These are phyloP conservation scores for Juglanconis oblonga DNA, from an alignment of 2,329 filamentous ascomycete genomes.

Conservation along the genomic window DNA sequence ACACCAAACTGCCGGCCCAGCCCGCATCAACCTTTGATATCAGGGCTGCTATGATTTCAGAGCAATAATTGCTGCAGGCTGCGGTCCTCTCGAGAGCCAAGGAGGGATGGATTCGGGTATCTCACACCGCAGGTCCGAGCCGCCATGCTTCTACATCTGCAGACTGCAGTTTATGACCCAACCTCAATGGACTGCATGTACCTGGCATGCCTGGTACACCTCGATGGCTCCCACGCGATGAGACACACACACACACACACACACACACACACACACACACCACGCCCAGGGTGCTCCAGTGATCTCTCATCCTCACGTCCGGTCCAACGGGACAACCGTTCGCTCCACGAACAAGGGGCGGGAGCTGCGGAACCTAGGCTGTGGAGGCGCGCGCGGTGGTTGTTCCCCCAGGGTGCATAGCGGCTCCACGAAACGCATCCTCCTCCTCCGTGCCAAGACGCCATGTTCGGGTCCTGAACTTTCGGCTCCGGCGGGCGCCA, in stretches of 20 bases:
- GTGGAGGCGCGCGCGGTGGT: neutral
- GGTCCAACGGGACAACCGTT: neutral
- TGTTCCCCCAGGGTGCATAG: neutral
- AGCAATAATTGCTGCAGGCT: neutral
- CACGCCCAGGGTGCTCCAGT: neutral
- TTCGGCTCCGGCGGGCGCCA: constrained; percentile 6
- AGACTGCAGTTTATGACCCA: neutral
- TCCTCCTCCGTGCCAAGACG: constrained; percentile 11
- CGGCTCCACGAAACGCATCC: neutral
- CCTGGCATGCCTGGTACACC: neutral
- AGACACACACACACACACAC: no score
- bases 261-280: neutral
- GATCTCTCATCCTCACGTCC: neutral
- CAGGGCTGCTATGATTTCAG: neutral
- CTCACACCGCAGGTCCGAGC: neutral
- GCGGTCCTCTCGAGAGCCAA: neutral
- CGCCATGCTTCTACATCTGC: neutral
- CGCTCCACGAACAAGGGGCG: no score
- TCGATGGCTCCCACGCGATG: neutral
- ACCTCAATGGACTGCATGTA: neutral
- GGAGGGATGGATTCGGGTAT: neutral
- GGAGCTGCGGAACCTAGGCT: neutral
- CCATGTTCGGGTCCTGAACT: constrained; percentile 8
- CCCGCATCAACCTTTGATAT: neutral
- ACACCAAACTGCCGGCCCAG: neutral